These are phyloP conservation scores for Epichloe uncinata DNA, from an alignment of 2,329 filamentous ascomycete species.

Conservation along the genomic window DNA sequence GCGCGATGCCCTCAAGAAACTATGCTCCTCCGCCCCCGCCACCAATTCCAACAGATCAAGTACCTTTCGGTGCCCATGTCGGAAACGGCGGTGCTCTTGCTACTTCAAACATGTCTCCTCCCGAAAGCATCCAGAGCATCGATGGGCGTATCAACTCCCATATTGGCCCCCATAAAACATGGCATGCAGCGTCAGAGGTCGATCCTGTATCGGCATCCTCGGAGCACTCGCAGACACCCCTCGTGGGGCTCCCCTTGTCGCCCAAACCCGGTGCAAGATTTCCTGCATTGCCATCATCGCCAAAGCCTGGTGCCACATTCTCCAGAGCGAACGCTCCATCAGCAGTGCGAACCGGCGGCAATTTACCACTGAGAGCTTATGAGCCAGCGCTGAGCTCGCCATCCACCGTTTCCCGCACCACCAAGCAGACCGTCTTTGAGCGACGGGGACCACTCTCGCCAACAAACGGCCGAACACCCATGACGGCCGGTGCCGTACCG, in stretches of 20 bases:
- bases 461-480: conserved; percentile 46
- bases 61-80: conserved; percentile 20
- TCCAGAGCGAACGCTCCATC: conserved; percentile 35
- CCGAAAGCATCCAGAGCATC: conserved; percentile 32
- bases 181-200: conserved; percentile 25
- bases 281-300: conserved; percentile 33
- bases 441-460: conserved; percentile 41
- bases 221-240: conserved; percentile 35
- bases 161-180: conserved; percentile 20
- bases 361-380: conserved; percentile 48
- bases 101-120: conserved; percentile 27
- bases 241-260: conserved; percentile 38
- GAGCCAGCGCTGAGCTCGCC: conserved; percentile 43
- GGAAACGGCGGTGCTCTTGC: conserved; percentile 14
- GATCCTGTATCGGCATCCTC: conserved; percentile 41
- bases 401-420: conserved; percentile 30
- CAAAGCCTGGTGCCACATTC: conserved; percentile 38
- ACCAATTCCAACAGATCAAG: conserved; percentile 37
- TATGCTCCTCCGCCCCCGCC: conserved; percentile 46
- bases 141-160: conserved; percentile 40
- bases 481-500: conserved; percentile 47
- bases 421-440: conserved; percentile 54
- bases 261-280: conserved; percentile 23
- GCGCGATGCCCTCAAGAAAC: conserved; percentile 41
- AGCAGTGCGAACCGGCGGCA: conserved; percentile 42